A percentile compares a stretch with the other conserved stretches of the same genome.
Conservation (phyloP, 495 filamentous ascomycete genomes). For the Rhizodiscina lignyota region DNA sequence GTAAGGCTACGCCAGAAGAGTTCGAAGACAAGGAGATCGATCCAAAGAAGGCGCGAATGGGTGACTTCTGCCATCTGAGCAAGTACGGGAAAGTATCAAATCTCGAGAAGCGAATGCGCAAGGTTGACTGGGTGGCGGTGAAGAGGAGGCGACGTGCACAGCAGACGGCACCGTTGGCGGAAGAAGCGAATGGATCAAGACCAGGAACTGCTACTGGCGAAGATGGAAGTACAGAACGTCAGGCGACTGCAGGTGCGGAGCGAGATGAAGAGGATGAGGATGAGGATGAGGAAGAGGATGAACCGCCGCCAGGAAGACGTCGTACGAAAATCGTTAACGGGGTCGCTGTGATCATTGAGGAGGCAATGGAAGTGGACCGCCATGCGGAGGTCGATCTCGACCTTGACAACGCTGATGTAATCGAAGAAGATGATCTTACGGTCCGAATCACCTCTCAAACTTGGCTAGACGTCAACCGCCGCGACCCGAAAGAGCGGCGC, state of each 20-base stretch:
- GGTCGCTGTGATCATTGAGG: slow-evolving; percentile 62
- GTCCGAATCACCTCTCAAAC: slow-evolving; percentile 55
- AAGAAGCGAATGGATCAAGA: slow-evolving; percentile 6
- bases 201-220: slow-evolving; percentile 1
- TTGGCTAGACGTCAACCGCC: slow-evolving; percentile 37
- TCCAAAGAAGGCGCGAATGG: slow-evolving; percentile 58
- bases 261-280: slow-evolving; percentile 1
- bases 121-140: slow-evolving; percentile 35
- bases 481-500: slow-evolving; percentile 16
- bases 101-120: slow-evolving; percentile 39
- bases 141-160: slow-evolving; percentile 6
- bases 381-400: slow-evolving; percentile 47
- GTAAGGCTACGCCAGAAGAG: slow-evolving; percentile 56
- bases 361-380: slow-evolving; percentile 63
- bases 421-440: slow-evolving; percentile 76
- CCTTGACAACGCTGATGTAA: slow-evolving; percentile 40
- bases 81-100: slow-evolving; percentile 69
- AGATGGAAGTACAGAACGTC: neutral
- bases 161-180: too few species aligned
- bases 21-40: slow-evolving; percentile 58
- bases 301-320: slow-evolving; percentile 2
- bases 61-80: slow-evolving; percentile 60
- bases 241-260: neutral
- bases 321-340: slow-evolving; percentile 47
- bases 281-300: slow-evolving; percentile 3